Conservation (phyloP, 2,329 filamentous ascomycete genomes). For the Ophiosphaerella korrae region DNA sequence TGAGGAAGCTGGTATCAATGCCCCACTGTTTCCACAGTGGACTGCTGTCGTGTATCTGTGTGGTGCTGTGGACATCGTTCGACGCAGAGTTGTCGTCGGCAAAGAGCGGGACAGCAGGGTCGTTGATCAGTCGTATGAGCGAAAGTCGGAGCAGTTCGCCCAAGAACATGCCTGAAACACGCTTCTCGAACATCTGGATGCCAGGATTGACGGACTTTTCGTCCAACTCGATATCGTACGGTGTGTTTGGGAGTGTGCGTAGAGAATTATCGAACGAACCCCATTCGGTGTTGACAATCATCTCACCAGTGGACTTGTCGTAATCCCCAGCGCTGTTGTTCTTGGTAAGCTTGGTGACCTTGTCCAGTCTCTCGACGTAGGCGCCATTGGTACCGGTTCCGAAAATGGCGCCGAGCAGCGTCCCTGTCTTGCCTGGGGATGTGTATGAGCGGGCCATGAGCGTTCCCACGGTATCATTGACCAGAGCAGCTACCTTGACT, state of each 20-base stretch:
- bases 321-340: slow-evolving; percentile 60
- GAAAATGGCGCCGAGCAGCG: slow-evolving; percentile 94
- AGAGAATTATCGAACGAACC: slow-evolving; percentile 96
- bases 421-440: slow-evolving; percentile 82
- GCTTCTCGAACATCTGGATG: slow-evolving; percentile 98
- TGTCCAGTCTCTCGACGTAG: slow-evolving; percentile 89
- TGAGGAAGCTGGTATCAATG: slow-evolving; percentile 88
- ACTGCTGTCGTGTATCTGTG: slow-evolving; percentile 62
- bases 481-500: slow-evolving; percentile 91
- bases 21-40: slow-evolving; percentile 80
- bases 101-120: slow-evolving; percentile 73
- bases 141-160: slow-evolving; percentile 88
- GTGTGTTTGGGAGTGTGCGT: slow-evolving; percentile 82
- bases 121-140: slow-evolving; percentile 72
- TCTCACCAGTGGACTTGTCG: slow-evolving; percentile 81
- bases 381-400: slow-evolving; percentile 97
- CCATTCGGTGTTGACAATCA: slow-evolving; percentile 99
- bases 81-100: slow-evolving; percentile 72
- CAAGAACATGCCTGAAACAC: slow-evolving; percentile 96
- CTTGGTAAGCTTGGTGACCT: slow-evolving; percentile 75
- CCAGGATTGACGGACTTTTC: slow-evolving; percentile 84
- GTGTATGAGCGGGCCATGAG: slow-evolving; percentile 98
- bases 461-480: slow-evolving; percentile 97
- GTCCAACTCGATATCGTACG: slow-evolving; percentile 82
- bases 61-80: slow-evolving; percentile 72